phyloP scores from a whole-genome alignment of 306 rosid genomes.

The Castanopsis chinensis region DNA sequence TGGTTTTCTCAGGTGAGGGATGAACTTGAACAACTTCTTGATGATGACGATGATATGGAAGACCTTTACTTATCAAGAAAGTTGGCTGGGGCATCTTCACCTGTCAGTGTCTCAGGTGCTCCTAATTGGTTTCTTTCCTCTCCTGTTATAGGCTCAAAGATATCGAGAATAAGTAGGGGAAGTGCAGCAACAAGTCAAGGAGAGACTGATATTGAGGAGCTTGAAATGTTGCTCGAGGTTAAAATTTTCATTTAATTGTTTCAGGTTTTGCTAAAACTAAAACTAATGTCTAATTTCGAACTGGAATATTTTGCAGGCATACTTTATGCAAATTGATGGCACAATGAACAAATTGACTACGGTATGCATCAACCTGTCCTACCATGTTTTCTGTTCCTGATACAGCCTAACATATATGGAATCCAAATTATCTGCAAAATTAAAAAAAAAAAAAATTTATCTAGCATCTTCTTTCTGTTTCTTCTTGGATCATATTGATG shows the following conservation, averaged over 20 bases:
- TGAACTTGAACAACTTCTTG: slow-evolving; percentile 78
- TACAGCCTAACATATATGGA: not conserved
- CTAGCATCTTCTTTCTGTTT: not conserved
- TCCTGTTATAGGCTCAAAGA: slow-evolving; percentile 53
- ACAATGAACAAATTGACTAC: slow-evolving; percentile 72
- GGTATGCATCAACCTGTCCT: slow-evolving; percentile 31
- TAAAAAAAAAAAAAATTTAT: not conserved
- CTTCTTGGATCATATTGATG: not conserved
- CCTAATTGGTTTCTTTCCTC: slow-evolving; percentile 51
- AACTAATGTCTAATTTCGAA: slow-evolving; percentile 2
- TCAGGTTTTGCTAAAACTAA: not conserved
- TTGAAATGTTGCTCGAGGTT: slow-evolving; percentile 88
- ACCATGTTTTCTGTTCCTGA: not conserved
- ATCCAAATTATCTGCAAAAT: not conserved
- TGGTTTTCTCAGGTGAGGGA: slow-evolving; percentile 58
- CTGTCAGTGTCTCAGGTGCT: slow-evolving; percentile 38
- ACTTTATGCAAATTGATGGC: slow-evolving; percentile 74
- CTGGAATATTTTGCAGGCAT: slow-evolving; percentile 51
- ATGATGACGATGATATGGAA: slow-evolving; percentile 81
- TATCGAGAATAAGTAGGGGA: slow-evolving; percentile 55
- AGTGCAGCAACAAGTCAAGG: slow-evolving; percentile 42
- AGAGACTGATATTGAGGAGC: slow-evolving; percentile 75
- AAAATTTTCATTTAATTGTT: not conserved
- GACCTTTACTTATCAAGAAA: slow-evolving; percentile 83
- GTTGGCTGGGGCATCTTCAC: slow-evolving; percentile 41